These are phyloP conservation scores for Penicillium verrucosum DNA, from an alignment of 2,329 filamentous ascomycete species.

Conservation along the genomic window DNA sequence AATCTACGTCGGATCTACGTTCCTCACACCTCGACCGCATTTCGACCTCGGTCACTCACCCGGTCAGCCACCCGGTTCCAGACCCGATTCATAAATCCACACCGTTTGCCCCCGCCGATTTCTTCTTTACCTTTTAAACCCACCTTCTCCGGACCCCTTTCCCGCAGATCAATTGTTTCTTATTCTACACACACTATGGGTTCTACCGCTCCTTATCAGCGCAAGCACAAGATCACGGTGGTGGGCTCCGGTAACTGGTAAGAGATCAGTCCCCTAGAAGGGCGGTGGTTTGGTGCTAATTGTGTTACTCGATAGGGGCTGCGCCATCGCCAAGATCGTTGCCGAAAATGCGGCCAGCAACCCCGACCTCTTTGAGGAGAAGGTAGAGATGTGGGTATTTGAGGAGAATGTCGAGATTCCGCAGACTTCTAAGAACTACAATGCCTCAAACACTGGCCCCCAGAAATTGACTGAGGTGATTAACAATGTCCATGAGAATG, in stretches of 20 bases:
- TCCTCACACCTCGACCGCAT: slow-evolving; percentile 19
- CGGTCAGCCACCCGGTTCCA: slow-evolving; percentile 24
- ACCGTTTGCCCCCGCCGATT: slow-evolving; percentile 19
- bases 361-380: slow-evolving; percentile 75
- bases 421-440: slow-evolving; percentile 69
- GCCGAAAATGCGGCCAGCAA: slow-evolving; percentile 84
- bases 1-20: slow-evolving; percentile 23
- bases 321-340: slow-evolving; percentile 94
- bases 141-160: slow-evolving; percentile 11
- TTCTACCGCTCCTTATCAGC: slow-evolving; percentile 30
- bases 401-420: slow-evolving; percentile 82
- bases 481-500: slow-evolving; percentile 90
- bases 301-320: slow-evolving; percentile 78
- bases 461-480: slow-evolving; percentile 90
- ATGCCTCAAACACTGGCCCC: slow-evolving; percentile 65
- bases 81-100: slow-evolving; percentile 14
- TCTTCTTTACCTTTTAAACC: slow-evolving; percentile 21
- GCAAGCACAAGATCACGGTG: slow-evolving; percentile 58
- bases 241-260: slow-evolving; percentile 97
- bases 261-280: slow-evolving; percentile 14
- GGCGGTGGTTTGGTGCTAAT: slow-evolving; percentile 61
- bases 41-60: slow-evolving; percentile 32
- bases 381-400: slow-evolving; percentile 98
- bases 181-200: slow-evolving; percentile 31
- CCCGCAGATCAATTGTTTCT: slow-evolving; percentile 22